Base-by-base conservation (phyloP, 2,329 filamentous ascomycete species). In the Gnomoniopsis smithogilvyi region DNA sequence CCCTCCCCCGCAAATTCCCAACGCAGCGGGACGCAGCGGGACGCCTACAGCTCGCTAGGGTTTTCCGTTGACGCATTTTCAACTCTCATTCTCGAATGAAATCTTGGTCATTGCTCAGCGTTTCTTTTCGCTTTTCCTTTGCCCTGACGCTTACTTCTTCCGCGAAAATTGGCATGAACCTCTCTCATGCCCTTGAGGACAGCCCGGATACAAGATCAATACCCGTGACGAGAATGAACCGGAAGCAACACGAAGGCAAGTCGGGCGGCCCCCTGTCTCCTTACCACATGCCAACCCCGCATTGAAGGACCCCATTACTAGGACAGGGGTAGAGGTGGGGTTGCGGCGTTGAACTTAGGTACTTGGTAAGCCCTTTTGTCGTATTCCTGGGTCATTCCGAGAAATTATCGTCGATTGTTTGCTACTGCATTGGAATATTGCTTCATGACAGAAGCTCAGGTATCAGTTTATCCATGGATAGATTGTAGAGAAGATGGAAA, bases 211-310 rank as follows among this genome's bases (percentile, higher is more conserved):
- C 33, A 30, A 21, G 24, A 24, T 21, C 8, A 53, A 17, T 17
- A 17, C n/a, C 14, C 48, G 19, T 14, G n/a, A 62, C 60, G 60
- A 62, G 48, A 62, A 62, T 56, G 22, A 36, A 19, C 54, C 60
- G 60, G 60, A 52, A 53, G 15, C 45, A 55, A 46, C 26, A 53
- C 49, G 49, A 46, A 46, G 22, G 24, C 22, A 47, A 26, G 19
- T 43, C 56, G 51, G 48, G 56, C n/a, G 43, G 47, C 52, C 26
- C 48, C 24, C 33, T 52, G 41, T 47, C 52, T 49, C 51, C 38
- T 21, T 3, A 3, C 15, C 52, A 36, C 41, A 26, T 54, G 30
- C 49, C 41, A 51, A 62, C 60, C 60, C 60, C 60, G 56, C 60
- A 56, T 6, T 53, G 33, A 33, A 12, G 34, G 34, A 38, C 15